Evolutionary conservation across 2,329 filamentous ascomycete species (phyloP), one percentile per base, ranked within the genome.

Genomic region (Fonsecaea nubica): DNA sequence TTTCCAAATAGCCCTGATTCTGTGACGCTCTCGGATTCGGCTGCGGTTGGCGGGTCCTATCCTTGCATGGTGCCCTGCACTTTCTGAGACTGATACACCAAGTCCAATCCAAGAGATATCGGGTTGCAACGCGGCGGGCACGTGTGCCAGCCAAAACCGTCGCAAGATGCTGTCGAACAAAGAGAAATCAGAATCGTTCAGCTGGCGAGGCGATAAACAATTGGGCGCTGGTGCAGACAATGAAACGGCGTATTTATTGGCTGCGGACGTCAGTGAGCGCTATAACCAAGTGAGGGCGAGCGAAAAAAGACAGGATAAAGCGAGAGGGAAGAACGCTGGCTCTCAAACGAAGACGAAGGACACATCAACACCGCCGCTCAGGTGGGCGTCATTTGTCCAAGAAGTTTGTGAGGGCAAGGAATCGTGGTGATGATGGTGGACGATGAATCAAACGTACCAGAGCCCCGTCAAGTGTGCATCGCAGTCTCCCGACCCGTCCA

Each of bases 51-150:
- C 35, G 38, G 30, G 40, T 45, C 60, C 56, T 69, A 69, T 63
- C 62, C 64, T 61, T 65, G 67, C 67, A 69, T 69, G n/a, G 52
- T 65, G 45, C 38, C 54, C 64, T 65, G 56, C 67, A 35, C 57
- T 32, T 42, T 61, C 35, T 38, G 45, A 38, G 35, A 18, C 62
- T 62, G 62, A 48, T 58, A 61, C 48, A 63, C 67, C 58, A 53
- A 62, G 58, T 65, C 58, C 58, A 57, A 58, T 56, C 64, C 53
- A 53, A 53, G 56, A 36, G 53, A 62, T 45, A 25, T 50, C 45
- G 18, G 45, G 45, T n/a, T 42, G 38, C 32, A 18, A 58, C 36
- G 33, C 32, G n/a, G 32, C 21, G 40, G 33, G 54, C 57, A 59
- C 57, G 57, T 52, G 40, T 52, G 32, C n/a, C 35, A 30, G 42